Evolutionary conservation across 345 rosid species (phyloP), one percentile per base, ranked within the genome.

Genomic region (Conringia planisiliqua): DNA sequence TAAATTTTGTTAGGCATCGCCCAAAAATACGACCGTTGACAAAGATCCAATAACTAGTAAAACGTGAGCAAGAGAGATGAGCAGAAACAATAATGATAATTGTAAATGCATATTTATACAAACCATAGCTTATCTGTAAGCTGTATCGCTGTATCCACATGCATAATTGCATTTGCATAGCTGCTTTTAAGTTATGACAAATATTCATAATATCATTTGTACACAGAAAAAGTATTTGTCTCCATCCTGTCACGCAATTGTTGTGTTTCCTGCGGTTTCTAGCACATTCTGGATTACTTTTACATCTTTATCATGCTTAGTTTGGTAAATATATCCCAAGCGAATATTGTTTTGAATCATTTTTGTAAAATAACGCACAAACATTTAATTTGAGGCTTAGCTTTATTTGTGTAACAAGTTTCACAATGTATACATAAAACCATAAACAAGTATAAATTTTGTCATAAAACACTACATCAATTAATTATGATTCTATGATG

Each of bases 1-100:
- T 62, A 40, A 63, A 29, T 18, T 22, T 55, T 7, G 47, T 29
- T 64, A 42, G 35, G 66, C 74, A 22, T 33, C 46, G 33, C 47
- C 56, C 22, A 17, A 9, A 62, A 51, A 18, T 52, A 26, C 56
- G 70, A 72, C 70, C 64, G 70, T 72, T 54, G 70, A 63, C 70
- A 40, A 63, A 63, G n/a, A n/a, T n/a, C n/a, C 26, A 62, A 72
- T 29, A 51, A 29, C 54, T 55, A 40, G 36, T 26, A 27, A 73
- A 42, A 43, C 71, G 58, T 73, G 72, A 65, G 62, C 14, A 50
- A 60, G 44, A 60, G 44, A 3, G 40, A 16, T 42, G 17, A 40
- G 54, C 35, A 52, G 13, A 62, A 11, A 5, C 43, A 30, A 30
- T 35, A 30, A 0, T 18, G 16, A 39, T 62, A 22, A 9, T 27